phyloP scores from a whole-genome alignment of 2,329 filamentous ascomycete genomes.

The Talaromyces sp. region DNA sequence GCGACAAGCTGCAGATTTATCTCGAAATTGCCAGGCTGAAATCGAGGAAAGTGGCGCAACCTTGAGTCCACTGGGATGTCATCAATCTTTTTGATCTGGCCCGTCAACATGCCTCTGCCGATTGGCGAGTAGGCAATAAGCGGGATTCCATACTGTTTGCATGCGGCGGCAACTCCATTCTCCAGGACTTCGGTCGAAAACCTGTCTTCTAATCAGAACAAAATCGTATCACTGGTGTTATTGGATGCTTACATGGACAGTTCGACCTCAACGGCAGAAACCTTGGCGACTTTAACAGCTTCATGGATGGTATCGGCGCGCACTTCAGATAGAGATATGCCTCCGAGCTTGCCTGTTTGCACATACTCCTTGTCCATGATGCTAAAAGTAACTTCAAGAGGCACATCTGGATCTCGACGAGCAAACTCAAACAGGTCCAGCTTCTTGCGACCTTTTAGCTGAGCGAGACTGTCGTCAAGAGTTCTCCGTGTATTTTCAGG shows the following conservation, averaged over 20 bases:
- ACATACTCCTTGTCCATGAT: slow-evolving; percentile 35
- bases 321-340: slow-evolving; percentile 44
- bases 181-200: slow-evolving; percentile 4
- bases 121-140: slow-evolving; percentile 60
- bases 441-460: slow-evolving; percentile 39
- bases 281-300: slow-evolving; percentile 10
- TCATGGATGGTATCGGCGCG: slow-evolving; percentile 42
- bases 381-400: slow-evolving; percentile 40
- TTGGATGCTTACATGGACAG: background rate
- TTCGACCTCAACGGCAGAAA: background rate
- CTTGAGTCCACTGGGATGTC: slow-evolving; percentile 40
- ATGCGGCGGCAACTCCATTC: slow-evolving; percentile 9
- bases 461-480: slow-evolving; percentile 54
- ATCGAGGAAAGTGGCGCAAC: slow-evolving; percentile 40
- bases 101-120: slow-evolving; percentile 54
- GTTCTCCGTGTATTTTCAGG: slow-evolving; percentile 54
- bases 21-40: slow-evolving; percentile 49
- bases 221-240: background rate
- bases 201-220: background rate
- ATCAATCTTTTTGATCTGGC: slow-evolving; percentile 43
- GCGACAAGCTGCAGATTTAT: slow-evolving; percentile 50
- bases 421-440: slow-evolving; percentile 60
- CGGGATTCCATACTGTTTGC: slow-evolving; percentile 47
- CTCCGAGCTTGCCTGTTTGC: slow-evolving; percentile 38
- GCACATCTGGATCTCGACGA: slow-evolving; percentile 50